A percentile compares a stretch with the other conserved stretches of the same genome.
These are phyloP conservation scores for Cymbopogon flexuosus DNA, from an alignment of 202 grass and related monocot species.

Conservation along the genomic window DNA sequence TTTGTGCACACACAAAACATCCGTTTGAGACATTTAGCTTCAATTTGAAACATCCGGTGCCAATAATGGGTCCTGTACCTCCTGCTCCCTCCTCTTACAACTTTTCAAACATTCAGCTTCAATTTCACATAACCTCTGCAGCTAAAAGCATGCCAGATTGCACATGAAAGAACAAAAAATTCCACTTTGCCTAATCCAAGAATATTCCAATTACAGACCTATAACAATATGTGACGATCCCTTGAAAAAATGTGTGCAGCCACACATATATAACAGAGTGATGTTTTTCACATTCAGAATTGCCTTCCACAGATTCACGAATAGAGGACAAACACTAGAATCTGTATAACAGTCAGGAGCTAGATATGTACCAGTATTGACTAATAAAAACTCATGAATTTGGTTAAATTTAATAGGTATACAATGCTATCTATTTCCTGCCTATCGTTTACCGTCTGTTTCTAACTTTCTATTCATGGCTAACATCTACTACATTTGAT, in stretches of 20 bases:
- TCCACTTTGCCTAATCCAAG: background rate
- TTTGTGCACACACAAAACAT: background rate
- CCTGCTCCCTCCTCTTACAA: background rate
- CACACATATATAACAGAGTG: background rate
- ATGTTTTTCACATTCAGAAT: background rate
- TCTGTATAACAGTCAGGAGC: background rate
- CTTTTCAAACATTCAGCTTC: background rate
- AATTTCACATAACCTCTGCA: background rate
- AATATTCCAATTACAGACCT: background rate
- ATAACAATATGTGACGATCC: background rate
- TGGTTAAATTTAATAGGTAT: background rate
- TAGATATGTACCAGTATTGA: background rate
- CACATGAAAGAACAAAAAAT: background rate
- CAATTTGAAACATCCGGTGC: background rate
- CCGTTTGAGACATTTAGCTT: background rate
- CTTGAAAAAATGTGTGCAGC: background rate
- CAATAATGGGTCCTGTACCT: background rate
- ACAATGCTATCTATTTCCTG: slow-evolving; percentile 9
- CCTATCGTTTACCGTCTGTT: background rate
- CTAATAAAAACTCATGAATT: background rate
- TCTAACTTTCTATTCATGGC: background rate
- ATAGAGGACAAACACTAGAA: background rate
- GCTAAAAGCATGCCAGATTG: background rate
- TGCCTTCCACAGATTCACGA: slow-evolving; percentile 2
- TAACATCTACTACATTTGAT: background rate